Evolutionary conservation across 768 basidiomycete genomes (phyloP), one percentile per base, ranked within the genome.

Genomic region (Leccinum olivaceopallidum): DNA sequence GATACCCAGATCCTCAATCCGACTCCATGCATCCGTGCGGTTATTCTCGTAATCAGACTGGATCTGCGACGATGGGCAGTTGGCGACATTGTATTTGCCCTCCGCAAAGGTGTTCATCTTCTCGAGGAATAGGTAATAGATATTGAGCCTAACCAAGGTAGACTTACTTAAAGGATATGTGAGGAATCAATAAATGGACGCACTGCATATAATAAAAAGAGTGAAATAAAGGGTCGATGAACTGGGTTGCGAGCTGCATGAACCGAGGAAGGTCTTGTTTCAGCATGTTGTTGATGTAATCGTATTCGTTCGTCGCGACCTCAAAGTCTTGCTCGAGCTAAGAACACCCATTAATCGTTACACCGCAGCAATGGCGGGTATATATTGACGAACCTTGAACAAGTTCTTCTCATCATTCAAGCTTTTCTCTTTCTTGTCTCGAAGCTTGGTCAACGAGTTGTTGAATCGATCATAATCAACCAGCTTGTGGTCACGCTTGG

Each of bases 191-290:
- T 51, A 59, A 63, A 54, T 32, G 55, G 30, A 86, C 94, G 70
- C 69, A 95, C 94, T 98, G 94, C 95, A 99, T 98, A 75, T 96
- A 99, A 81, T 90, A 99, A 82, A 95, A 95, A 18, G 94, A 96
- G 68, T 96, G 90, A 84, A 98, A 99, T n/a, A 98, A 79, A 1
- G 97, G 97, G 65, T 95, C 90, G 71, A 98, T 93, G 76, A 98
- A 98, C 64, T 88, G 85, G 3, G 93, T 90, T 1, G 90, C 81
- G 63, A 98, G 84, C 30, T 79, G 80, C 83, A 98, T 87, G 81
- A 98, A 98, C n/a, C 85, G 85, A 3, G 95, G 95, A 34, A 99
- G 80, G 69, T 99, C 97, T 59, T 85, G 82, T 79, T 99, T 98
- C 76, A 98, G 78, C 6, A 89, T 83, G 61, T 82, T 88, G 72